These are phyloP conservation scores for Saitozyma sp. DNA, from an alignment of 768 basidiomycete species.

Conservation along the genomic window DNA sequence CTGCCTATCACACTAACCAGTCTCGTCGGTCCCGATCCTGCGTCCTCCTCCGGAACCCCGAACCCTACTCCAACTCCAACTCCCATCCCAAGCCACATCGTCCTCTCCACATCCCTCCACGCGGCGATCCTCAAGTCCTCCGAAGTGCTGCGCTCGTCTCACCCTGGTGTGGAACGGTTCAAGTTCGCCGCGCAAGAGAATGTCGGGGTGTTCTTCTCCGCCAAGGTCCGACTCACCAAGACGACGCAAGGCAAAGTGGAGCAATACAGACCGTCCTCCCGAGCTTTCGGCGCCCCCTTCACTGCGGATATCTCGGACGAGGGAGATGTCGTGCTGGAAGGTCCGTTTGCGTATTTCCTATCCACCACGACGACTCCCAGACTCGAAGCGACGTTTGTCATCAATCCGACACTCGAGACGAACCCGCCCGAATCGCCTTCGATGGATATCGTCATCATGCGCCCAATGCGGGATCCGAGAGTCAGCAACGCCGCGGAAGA, in stretches of 20 bases:
- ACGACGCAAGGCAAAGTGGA: constrained; percentile 56
- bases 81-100: constrained; percentile 67
- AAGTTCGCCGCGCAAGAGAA: constrained; percentile 80
- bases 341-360: constrained; percentile 85
- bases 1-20: constrained; percentile 17
- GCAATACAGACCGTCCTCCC: constrained; percentile 62
- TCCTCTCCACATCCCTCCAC: constrained; percentile 81
- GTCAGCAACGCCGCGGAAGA: constrained; percentile 13
- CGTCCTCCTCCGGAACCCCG: constrained; percentile 8
- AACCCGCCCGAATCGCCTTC: constrained; percentile 57
- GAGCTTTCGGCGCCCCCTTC: constrained; percentile 45
- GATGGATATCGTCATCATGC: constrained; percentile 73
- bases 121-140: constrained; percentile 69
- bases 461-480: constrained; percentile 59
- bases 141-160: constrained; percentile 66
- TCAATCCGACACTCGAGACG: constrained; percentile 64
- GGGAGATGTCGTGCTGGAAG: constrained; percentile 57
- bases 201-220: constrained; percentile 68
- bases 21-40: constrained; percentile 29
- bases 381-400: constrained; percentile 77
- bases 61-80: constrained; percentile 1
- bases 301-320: constrained; percentile 12
- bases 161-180: constrained; percentile 82
- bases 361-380: constrained; percentile 80
- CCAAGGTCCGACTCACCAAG: constrained; percentile 61